Evolutionary conservation across 2,329 filamentous ascomycete genomes (phyloP), one percentile per base, ranked within the genome.

Genomic region (Ceratocystis papillata): DNA sequence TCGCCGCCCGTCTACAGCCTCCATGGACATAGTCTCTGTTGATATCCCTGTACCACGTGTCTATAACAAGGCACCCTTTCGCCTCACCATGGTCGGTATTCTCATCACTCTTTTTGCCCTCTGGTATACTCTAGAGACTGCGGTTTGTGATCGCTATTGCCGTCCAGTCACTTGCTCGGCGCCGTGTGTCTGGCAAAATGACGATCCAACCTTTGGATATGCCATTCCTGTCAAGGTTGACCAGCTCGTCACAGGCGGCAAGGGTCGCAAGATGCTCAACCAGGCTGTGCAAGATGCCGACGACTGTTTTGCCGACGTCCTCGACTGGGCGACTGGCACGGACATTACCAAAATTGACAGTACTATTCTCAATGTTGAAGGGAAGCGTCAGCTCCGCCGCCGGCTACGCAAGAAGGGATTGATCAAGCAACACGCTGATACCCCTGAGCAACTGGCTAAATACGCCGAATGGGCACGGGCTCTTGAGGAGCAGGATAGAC

Each of bases 151-250:
- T 48, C 69, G 74, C 5, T 86, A 80, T 73, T 85, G 82, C 71
- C 79, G 79, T 17, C 81, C 82, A 1, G 71, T 74, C n/a, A 76
- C 76, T 41, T 85, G 83, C 69, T 77, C 77, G 12, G 72, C 67
- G 60, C 77, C 78, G 1, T 85, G 83, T 71, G 76, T 79, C 45
- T 86, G 81, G 81, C 80, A 79, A 33, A 77, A 78, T 10, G 77
- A 81, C 59, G 83, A 86, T 71, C 84, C 84, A 0, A 79, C 79
- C 30, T 86, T 83, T 73, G 83, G 83, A n/a, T 77, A 76, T 48
- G 81, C 83, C 1, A 76, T 86, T 59, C 83, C 84, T 2, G 79
- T 84, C 66, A 86, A 86, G 74, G 71, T 86, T 12, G 83, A 87
- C 71, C 79, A 86, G 70, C 86, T 83, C 83, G 71, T 77, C 7